These are phyloP conservation scores for Volvariella volvacea DNA, from an alignment of 1,284 basidiomycete genomes.

Conservation along the genomic window DNA sequence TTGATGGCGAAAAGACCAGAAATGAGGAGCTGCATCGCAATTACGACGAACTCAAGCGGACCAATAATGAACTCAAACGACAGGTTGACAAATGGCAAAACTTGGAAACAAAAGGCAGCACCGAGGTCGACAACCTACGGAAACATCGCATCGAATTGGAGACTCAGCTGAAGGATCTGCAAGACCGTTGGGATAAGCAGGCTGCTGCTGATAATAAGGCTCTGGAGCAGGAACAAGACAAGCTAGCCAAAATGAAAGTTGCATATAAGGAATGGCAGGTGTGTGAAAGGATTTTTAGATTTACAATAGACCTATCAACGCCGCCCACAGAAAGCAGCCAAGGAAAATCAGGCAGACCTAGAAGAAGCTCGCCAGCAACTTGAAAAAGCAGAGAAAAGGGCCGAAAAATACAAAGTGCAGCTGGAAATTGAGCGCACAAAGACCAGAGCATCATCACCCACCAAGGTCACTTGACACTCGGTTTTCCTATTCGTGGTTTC, in stretches of 20 bases:
- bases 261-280: slow-evolving; percentile 39
- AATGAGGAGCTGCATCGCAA: slow-evolving; percentile 46
- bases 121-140: slow-evolving; percentile 46
- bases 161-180: slow-evolving; percentile 41
- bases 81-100: slow-evolving; percentile 65
- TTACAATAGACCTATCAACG: not conserved
- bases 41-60: slow-evolving; percentile 50
- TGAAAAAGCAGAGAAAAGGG: not conserved
- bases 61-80: slow-evolving; percentile 45
- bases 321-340: too few relatives aligned
- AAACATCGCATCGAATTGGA: slow-evolving; percentile 54
- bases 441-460: not conserved
- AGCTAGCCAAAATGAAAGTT: slow-evolving; percentile 37
- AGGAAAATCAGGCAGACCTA: not conserved
- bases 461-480: not conserved
- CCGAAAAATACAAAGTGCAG: not conserved
- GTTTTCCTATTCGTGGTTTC: not conserved
- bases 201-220: slow-evolving; percentile 24
- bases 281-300: slow-evolving; percentile 6
- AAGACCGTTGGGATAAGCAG: slow-evolving; percentile 34
- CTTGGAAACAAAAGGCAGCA: slow-evolving; percentile 56
- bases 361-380: not conserved
- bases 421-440: not conserved
- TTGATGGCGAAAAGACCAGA: slow-evolving; percentile 48
- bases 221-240: slow-evolving; percentile 27